phyloP scores from a whole-genome alignment of 129 eudicot genomes.

The Tanacetum coccineum region DNA sequence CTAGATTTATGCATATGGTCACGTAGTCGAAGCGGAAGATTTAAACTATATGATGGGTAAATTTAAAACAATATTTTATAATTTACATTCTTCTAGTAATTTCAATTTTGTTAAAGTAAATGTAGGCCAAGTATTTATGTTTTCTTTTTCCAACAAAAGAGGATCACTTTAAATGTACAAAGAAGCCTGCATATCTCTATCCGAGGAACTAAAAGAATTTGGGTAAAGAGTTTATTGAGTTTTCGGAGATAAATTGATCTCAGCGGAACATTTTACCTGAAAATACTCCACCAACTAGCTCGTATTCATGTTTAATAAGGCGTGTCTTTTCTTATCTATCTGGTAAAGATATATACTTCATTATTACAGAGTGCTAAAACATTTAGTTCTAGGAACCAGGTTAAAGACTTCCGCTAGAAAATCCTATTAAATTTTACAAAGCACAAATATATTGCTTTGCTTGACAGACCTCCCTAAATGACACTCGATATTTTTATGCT shows the following conservation, averaged over 20 bases:
- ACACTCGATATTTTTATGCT: no score
- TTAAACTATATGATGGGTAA: no score
- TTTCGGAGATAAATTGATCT: background rate
- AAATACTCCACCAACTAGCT: no score
- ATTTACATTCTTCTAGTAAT: no score
- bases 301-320: no score
- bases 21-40: no score
- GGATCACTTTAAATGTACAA: background rate
- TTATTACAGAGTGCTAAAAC: background rate
- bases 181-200: background rate
- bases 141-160: background rate
- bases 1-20: no score
- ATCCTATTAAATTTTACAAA: background rate
- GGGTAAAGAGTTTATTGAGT: background rate
- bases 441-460: background rate
- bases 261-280: no score
- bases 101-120: background rate
- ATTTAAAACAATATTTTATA: no score
- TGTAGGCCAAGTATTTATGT: background rate
- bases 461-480: no score
- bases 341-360: background rate
- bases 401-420: background rate
- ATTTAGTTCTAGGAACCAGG: constrained; percentile 3
- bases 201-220: background rate
- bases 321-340: background rate